Base-by-base conservation (phyloP, 2,329 filamentous ascomycete genomes). In the Calonectria fujianensis region DNA sequence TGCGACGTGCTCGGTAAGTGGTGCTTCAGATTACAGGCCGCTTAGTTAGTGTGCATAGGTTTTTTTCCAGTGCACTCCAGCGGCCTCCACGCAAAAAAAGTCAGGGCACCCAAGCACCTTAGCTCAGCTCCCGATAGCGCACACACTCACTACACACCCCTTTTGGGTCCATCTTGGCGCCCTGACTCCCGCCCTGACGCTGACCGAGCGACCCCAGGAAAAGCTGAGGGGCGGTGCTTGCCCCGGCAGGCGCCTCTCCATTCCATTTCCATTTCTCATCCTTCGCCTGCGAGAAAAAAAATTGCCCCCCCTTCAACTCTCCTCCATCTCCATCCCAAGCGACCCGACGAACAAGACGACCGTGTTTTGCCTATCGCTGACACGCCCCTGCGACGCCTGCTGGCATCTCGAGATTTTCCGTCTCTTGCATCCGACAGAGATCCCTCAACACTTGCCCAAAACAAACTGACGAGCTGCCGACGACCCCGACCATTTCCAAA, bases 301-400 rank as follows among this genome's bases (percentile, higher is more conserved):
- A 54, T 61, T 59, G 72, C 76, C 75, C 68, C 64, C 78, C 78
- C 78, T 80, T 80, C 79, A 76, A 80, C 79, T 77, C 79, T 80
- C 75, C 78, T 78, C 80, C 79, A 79, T 79, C 79, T 80, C 76
- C 79, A 80, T 77, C 73, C 63, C 61, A 70, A 75, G 54, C 72
- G 51, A 71, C 51, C 79, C 75, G 79, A 81, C 79, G 78, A 80
- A 76, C 77, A 72, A 74, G 68, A 71, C 67, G 35, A 79, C 80
- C 70, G 79, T 81, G 79, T 81, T 80, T 63, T 74, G 78, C 78
- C 73, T 72, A 78, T 74, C 79, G 78, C 73, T 63, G 50, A 81
- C 78, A 80, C 79, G 65, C 73, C 57, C 57, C 74, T 78, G 70
- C 74, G 72, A 80, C 72, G 72, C 70, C 69, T 73, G 31, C 69